phyloP scores from a whole-genome alignment of 2,329 filamentous ascomycete genomes.

The Aspergillus flavus region DNA sequence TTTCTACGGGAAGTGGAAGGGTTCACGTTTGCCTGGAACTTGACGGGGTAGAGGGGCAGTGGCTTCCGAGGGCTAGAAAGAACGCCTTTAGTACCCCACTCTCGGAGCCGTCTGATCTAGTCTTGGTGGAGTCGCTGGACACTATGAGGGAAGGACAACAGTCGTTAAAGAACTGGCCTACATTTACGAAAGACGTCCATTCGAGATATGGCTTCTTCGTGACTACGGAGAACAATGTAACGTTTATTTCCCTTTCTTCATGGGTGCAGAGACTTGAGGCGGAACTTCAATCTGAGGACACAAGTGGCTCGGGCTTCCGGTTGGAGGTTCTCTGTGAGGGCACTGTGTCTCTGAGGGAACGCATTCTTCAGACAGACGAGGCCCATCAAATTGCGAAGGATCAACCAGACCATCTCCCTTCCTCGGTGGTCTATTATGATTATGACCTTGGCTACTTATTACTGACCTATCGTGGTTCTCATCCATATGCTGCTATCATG shows the following conservation, averaged over 20 bases:
- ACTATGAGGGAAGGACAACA: constrained; percentile 35
- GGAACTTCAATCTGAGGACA: constrained; percentile 56
- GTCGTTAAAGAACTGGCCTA: constrained; percentile 48
- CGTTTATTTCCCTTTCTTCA: constrained; percentile 56
- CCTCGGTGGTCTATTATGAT: constrained; percentile 58
- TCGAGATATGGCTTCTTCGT: constrained; percentile 63
- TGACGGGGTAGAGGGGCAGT: constrained; percentile 64
- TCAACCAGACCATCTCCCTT: constrained; percentile 43
- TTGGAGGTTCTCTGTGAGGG: constrained; percentile 58
- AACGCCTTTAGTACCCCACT: constrained; percentile 45
- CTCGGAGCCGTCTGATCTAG: constrained; percentile 45
- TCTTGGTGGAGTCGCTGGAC: constrained; percentile 50
- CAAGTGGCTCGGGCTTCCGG: constrained; percentile 58
- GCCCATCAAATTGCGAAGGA: constrained; percentile 24
- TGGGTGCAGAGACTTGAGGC: constrained; percentile 61
- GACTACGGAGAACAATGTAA: constrained; percentile 57
- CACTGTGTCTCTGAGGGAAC: constrained; percentile 51
- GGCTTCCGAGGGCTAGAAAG: constrained; percentile 56
- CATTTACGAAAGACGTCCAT: constrained; percentile 58
- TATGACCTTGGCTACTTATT: constrained; percentile 61
- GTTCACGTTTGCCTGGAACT: constrained; percentile 64
- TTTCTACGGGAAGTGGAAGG: constrained; percentile 58
- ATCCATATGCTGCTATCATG: constrained; percentile 54
- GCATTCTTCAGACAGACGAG: constrained; percentile 46
- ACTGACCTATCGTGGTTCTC: constrained; percentile 51